Conservation (phyloP, 176 grass and related monocot genomes). For the Triticum dicoccoides region DNA sequence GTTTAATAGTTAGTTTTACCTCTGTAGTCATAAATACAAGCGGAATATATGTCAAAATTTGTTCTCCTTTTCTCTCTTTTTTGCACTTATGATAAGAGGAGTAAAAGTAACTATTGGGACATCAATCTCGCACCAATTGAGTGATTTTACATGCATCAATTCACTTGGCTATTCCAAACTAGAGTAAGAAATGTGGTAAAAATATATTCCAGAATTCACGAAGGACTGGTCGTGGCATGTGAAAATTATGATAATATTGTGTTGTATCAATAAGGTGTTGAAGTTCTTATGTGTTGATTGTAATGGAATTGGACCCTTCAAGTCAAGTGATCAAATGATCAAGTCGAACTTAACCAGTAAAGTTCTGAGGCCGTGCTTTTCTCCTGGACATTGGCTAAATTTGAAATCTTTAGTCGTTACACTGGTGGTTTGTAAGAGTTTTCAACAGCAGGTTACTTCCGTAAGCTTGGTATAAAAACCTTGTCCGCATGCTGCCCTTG, state of each 20-base stretch:
- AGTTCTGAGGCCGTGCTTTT: not conserved
- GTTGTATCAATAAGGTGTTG: not conserved
- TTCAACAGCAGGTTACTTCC: not conserved
- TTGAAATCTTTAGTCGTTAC: not conserved
- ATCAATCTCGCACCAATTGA: not conserved
- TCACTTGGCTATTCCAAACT: not conserved
- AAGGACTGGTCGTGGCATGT: not conserved
- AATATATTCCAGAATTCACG: not conserved
- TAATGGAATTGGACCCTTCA: not conserved
- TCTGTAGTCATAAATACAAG: not conserved
- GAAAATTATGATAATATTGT: not conserved
- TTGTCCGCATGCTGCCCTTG: not conserved
- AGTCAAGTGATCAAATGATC: not conserved
- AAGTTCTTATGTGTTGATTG: not conserved
- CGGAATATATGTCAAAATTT: not conserved
- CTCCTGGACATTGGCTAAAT: not conserved
- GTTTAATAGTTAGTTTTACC: not conserved
- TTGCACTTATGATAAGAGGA: not conserved
- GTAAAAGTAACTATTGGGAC: not conserved
- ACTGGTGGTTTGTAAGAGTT: not conserved
- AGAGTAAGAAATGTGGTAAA: not conserved
- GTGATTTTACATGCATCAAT: not conserved
- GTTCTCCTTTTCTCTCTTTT: not conserved
- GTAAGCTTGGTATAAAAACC: not conserved
- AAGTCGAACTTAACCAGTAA: not conserved